These are phyloP conservation scores for Penicillium capsulatum DNA, from an alignment of 2,329 filamentous ascomycete species.

Conservation along the genomic window DNA sequence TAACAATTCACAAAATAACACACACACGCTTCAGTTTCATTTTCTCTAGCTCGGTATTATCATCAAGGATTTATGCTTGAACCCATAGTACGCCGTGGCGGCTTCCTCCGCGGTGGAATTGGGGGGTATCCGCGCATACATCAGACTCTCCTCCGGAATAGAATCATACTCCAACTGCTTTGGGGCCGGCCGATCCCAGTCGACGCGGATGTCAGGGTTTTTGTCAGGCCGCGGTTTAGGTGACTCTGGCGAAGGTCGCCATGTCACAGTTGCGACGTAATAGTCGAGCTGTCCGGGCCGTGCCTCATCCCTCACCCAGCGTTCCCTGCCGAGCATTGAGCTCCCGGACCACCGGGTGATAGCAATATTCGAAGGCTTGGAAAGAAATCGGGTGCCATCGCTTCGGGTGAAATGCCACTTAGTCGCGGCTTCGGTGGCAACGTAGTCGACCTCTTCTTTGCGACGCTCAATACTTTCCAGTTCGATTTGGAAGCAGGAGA, in stretches of 20 bases:
- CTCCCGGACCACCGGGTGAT: constrained; percentile 45
- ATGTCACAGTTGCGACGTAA: constrained; percentile 43
- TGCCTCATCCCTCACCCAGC: constrained; percentile 46
- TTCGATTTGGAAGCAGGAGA: constrained; percentile 44
- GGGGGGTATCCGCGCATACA: neutral
- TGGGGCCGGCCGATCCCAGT: constrained; percentile 3
- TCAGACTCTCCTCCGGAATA: neutral
- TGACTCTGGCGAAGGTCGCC: constrained; percentile 13
- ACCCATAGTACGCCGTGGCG: neutral
- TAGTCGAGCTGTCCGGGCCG: constrained; percentile 42
- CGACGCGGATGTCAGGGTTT: neutral
- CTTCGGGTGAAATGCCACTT: constrained; percentile 36
- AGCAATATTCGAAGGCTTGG: constrained; percentile 26
- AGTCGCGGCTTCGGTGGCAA: constrained; percentile 38
- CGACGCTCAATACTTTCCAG: constrained; percentile 49
- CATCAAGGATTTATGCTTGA: too few species aligned
- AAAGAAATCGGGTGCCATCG: constrained; percentile 32
- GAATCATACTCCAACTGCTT: neutral
- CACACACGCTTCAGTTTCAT: too few species aligned
- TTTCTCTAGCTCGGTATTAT: neutral
- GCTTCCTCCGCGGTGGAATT: constrained; percentile 2
- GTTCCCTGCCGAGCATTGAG: constrained; percentile 38
- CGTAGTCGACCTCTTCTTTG: constrained; percentile 43
- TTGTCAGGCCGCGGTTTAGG: neutral
- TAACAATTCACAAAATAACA: too few species aligned